These are phyloP conservation scores for Gliomastix tumulicola DNA, from an alignment of 2,329 filamentous ascomycete species.

Conservation along the genomic window DNA sequence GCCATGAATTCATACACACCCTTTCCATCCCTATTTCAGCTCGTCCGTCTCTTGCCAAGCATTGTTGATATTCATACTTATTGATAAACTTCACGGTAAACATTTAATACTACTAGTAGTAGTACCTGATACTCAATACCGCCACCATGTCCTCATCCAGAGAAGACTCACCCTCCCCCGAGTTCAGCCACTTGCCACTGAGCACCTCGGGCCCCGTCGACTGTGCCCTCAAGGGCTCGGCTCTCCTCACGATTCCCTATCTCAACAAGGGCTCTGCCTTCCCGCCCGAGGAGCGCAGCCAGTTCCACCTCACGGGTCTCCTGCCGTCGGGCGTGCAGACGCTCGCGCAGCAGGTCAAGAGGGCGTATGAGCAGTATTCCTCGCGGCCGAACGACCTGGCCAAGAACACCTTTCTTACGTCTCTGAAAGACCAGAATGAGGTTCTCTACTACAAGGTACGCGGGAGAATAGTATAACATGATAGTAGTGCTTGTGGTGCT, in stretches of 20 bases:
- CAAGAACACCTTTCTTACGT: constrained; percentile 85
- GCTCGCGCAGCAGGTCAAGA: constrained; percentile 66
- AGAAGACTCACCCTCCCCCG: too few species aligned
- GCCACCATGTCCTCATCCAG: too few species aligned
- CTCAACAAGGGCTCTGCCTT: constrained; percentile 84
- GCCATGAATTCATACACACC: too few species aligned
- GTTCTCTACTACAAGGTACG: constrained; percentile 74
- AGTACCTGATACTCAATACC: too few species aligned
- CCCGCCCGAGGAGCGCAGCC: constrained; percentile 56
- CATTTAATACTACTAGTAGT: too few species aligned
- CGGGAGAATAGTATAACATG: too few species aligned
- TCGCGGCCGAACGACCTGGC: constrained; percentile 57
- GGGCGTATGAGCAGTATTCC: constrained; percentile 76
- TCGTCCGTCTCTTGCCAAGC: not conserved
- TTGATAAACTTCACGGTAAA: too few species aligned
- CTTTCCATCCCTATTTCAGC: too few species aligned
- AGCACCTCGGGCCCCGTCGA: constrained; percentile 25
- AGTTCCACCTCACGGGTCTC: constrained; percentile 66
- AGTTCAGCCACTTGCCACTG: constrained; percentile 22
- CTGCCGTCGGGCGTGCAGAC: constrained; percentile 67
- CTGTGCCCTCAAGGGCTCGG: constrained; percentile 25
- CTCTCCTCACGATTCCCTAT: constrained; percentile 25
- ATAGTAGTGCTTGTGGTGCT: too few species aligned
- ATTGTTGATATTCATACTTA: not conserved
- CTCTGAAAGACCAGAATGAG: constrained; percentile 78